Conservation (phyloP, 2,329 filamentous ascomycete species). For the Microsporum ferrugineum region DNA sequence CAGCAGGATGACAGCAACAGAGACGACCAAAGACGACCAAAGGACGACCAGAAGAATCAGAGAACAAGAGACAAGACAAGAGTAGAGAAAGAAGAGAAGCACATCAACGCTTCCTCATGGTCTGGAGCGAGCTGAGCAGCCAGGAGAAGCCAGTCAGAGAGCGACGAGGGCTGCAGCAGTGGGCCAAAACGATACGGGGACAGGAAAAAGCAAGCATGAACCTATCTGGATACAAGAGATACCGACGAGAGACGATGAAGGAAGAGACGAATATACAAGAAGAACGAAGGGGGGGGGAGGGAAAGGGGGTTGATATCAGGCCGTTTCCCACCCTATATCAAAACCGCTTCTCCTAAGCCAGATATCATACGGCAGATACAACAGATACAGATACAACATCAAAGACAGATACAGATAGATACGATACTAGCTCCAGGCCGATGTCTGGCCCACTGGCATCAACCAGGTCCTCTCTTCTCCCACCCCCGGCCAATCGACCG, state of each 20-base stretch:
- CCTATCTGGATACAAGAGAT: not conserved
- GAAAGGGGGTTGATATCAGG: not conserved
- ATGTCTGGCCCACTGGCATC: not conserved
- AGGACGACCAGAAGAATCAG: not conserved
- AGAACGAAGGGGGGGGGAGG: not conserved
- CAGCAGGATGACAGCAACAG: not conserved
- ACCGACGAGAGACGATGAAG: not conserved
- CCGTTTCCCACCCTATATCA: not conserved
- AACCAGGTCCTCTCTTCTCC: not conserved
- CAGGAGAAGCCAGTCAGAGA: not conserved
- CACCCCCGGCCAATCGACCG: conserved; percentile 1
- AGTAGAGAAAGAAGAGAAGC: not conserved
- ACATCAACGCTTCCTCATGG: not conserved
- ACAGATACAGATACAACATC: not conserved
- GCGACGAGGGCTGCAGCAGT: not conserved
- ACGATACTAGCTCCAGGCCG: not conserved
- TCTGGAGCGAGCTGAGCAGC: not conserved
- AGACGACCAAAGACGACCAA: not conserved
- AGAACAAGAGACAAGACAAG: not conserved
- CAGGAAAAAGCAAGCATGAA: not conserved
- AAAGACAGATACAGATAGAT: not conserved
- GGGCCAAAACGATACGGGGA: not conserved
- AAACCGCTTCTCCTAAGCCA: not conserved
- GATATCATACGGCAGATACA: not conserved
- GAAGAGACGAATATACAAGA: not conserved